Percentiles rank a stretch among this genome's conserved stretches.
These are phyloP conservation scores for Penicillium verrucosum DNA, from an alignment of 2,329 filamentous ascomycete species.

Conservation along the genomic window DNA sequence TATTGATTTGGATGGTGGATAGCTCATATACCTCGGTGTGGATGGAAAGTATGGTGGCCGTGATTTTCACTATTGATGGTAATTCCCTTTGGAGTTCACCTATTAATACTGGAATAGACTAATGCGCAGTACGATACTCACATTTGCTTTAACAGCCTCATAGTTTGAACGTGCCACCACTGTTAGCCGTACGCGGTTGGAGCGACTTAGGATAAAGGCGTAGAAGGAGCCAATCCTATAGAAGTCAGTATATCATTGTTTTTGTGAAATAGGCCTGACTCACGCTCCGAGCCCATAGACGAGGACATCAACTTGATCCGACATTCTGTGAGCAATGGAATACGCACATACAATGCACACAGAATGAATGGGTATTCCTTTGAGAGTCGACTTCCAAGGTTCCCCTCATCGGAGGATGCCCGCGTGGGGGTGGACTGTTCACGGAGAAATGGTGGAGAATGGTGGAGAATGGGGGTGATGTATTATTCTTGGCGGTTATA, in stretches of 20 bases:
- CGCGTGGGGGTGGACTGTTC: conserved; percentile 4
- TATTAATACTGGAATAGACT: background rate
- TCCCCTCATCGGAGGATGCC: conserved; percentile 3
- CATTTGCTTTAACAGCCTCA: conserved; percentile 41
- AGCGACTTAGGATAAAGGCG: conserved; percentile 51
- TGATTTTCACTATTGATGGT: conserved; percentile 43
- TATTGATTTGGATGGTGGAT: background rate
- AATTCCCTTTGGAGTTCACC: conserved; percentile 34
- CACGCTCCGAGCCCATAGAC: conserved; percentile 56
- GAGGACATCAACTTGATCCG: conserved; percentile 41
- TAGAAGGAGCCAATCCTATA: conserved; percentile 57
- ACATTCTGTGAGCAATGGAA: conserved; percentile 21
- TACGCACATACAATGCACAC: background rate
- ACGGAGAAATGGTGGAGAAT: background rate
- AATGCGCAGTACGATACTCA: conserved; percentile 10
- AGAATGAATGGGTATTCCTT: background rate
- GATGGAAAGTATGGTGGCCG: conserved; percentile 36
- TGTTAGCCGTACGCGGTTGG: conserved; percentile 39
- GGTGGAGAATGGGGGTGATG: background rate
- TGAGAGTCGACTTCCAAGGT: background rate
- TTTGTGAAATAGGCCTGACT: conserved; percentile 22
- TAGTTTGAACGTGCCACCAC: conserved; percentile 49
- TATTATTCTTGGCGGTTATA: background rate
- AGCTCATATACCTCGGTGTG: conserved; percentile 32
- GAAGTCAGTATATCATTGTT: background rate